Conservation (phyloP, 306 rosid species). For the Cyclanthera cordifolia region DNA sequence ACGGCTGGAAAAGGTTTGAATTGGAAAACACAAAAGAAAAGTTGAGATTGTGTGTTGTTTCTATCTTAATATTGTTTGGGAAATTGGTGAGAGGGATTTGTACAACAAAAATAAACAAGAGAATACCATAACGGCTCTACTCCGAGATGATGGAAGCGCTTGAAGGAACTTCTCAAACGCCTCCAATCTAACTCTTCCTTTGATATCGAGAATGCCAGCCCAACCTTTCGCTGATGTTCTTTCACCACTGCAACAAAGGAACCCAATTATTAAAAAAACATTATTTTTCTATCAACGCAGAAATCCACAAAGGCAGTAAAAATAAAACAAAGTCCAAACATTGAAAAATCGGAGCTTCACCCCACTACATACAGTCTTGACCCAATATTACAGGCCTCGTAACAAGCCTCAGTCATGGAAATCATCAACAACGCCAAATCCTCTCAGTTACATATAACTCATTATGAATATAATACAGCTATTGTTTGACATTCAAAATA, state of each 20-base stretch:
- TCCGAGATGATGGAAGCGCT: slow-evolving; percentile 76
- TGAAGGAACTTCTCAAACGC: slow-evolving; percentile 85
- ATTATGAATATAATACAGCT: background rate
- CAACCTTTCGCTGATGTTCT: slow-evolving; percentile 63
- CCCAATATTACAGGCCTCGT: background rate
- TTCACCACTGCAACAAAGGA: slow-evolving; percentile 59
- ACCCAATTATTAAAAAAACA: slow-evolving; percentile 11
- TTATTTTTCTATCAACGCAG: background rate
- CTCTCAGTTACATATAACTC: background rate
- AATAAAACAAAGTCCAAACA: too few relatives aligned
- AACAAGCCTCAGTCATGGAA: background rate
- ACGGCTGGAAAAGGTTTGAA: background rate
- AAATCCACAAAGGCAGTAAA: background rate
- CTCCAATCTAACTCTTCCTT: slow-evolving; percentile 90
- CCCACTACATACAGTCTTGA: too few relatives aligned
- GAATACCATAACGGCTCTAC: slow-evolving; percentile 97
- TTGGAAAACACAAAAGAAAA: background rate
- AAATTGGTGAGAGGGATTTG: slow-evolving; percentile 14
- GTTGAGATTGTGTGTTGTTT: background rate
- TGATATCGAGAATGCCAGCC: slow-evolving; percentile 78
- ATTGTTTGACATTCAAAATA: background rate
- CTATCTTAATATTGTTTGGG: background rate
- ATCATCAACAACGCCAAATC: background rate
- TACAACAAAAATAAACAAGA: slow-evolving; percentile 36
- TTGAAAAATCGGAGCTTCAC: too few relatives aligned